A percentile compares a stretch with the other conserved stretches of the same genome.
phyloP scores from a whole-genome alignment of 768 basidiomycete species.

The Suillus occidentalis region DNA sequence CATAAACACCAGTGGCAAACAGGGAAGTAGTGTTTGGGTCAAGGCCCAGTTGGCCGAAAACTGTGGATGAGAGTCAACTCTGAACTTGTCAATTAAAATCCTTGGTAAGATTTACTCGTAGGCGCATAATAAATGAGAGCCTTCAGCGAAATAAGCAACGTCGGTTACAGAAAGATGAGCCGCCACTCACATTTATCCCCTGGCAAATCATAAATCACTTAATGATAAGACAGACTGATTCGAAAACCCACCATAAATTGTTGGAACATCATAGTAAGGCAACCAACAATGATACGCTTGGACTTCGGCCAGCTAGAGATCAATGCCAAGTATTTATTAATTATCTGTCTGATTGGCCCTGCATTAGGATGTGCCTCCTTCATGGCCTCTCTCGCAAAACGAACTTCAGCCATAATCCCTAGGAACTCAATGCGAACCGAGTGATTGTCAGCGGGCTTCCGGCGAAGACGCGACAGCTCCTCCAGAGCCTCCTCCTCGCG shows the following conservation, averaged over 20 bases:
- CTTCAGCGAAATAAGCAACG: conserved; percentile 14
- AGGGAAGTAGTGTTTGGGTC: conserved; percentile 42
- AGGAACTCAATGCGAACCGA: conserved; percentile 39
- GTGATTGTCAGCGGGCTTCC: conserved; percentile 30
- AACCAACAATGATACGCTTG: conserved; percentile 32
- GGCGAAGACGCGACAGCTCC: conserved; percentile 36
- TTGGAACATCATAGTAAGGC: conserved; percentile 36
- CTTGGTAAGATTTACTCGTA: neutral
- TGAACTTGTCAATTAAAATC: neutral
- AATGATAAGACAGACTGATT: neutral
- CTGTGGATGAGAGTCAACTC: conserved; percentile 22
- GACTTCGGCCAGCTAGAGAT: conserved; percentile 34
- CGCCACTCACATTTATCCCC: conserved; percentile 29
- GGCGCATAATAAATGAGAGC: conserved; percentile 31
- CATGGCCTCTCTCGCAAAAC: conserved; percentile 24
- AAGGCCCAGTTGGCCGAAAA: conserved; percentile 42
- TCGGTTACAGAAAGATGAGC: neutral
- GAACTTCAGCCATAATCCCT: conserved; percentile 41
- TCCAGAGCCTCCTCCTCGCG: conserved; percentile 36
- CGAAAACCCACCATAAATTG: conserved; percentile 30
- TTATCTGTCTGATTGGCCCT: conserved; percentile 16
- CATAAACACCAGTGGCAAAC: conserved; percentile 43
- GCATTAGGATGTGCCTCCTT: conserved; percentile 23
- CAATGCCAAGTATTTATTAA: conserved; percentile 28
- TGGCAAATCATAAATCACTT: conserved; percentile 11